Evolutionary conservation across 1,139 yeast species (phyloP).

Genomic region (Pichia sp.): DNA sequence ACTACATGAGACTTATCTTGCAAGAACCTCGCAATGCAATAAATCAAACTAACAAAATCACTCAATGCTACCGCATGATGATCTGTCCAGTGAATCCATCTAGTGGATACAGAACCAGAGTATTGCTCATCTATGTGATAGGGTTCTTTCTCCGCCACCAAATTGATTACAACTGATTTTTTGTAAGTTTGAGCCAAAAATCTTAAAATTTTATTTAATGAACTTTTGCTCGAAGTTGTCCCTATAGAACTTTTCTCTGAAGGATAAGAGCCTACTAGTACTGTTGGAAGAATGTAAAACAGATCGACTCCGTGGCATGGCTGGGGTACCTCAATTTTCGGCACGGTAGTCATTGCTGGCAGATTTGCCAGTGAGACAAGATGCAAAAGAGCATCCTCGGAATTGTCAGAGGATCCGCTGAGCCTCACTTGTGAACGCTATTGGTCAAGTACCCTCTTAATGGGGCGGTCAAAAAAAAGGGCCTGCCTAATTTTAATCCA

Average conservation of each 20-base stretch:
- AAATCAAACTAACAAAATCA: constrained; percentile 43
- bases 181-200: background rate
- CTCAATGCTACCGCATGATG: constrained; percentile 71
- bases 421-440: too few relatives aligned
- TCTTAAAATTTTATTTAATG: background rate
- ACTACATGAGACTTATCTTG: constrained; percentile 44
- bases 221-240: background rate
- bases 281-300: constrained; percentile 9
- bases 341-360: background rate
- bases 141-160: constrained; percentile 6
- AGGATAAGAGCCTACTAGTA: constrained; percentile 16
- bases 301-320: constrained; percentile 6
- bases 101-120: background rate
- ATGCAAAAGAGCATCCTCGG: too few relatives aligned
- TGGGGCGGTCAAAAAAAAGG: too few relatives aligned
- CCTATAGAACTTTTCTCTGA: background rate
- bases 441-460: too few relatives aligned
- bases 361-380: background rate
- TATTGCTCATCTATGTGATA: background rate
- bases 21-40: constrained; percentile 41
- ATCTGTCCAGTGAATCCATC: constrained; percentile 40
- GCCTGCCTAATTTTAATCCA: too few relatives aligned
- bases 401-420: too few relatives aligned
- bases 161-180: constrained; percentile 3
- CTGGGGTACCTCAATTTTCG: background rate